Evolutionary conservation across 2,329 filamentous ascomycete genomes (phyloP), one percentile per base, ranked within the genome.

Genomic region (Pseudopithomyces chartarum): DNA sequence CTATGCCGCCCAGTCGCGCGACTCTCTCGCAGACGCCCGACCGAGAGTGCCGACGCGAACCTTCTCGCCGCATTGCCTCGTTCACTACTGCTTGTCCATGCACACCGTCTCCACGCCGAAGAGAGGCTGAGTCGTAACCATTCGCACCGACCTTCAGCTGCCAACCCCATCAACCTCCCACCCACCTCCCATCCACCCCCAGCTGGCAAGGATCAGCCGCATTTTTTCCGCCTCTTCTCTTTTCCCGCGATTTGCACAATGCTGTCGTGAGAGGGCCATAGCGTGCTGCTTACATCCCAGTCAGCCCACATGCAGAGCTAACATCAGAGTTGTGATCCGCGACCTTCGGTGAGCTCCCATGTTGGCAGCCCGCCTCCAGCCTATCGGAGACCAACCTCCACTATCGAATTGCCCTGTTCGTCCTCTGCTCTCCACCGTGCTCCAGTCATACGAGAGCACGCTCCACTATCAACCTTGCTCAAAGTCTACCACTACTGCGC

Each of bases 401-500:
- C 20, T 51, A 51, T 51, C 48, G 48, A 40, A 42, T 22, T 42
- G 7, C 48, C 48, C 22, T 23, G 23, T 34, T 42, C 26, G 48
- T 51, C 17, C 23, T 13, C 23, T 36, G 32, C 48, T 20, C 15
- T 6, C 48, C 48, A 42, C 36, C 48, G 23, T 51, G 52, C 52
- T 57, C 55, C 57, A 60, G 48, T 51, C 22, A 42, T 40, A 53
- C 50, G 50, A 53, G 34, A 23, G 33, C 33, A 36, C 40, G 48
- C 47, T 49, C 17, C 49, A 51, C 11, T 54, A 29, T 42, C 29
- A 43, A 55, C 47, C 43, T 15, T 50, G 36, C 47, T 22, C 36
- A 29, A 42, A 33, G 51, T 52, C 58, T 54, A 60, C n/a, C 48
- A 45, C 48, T 29, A 40, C 38, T 49, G 59, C 56, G 49, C 52